Evolutionary conservation across 371 early-diverging fungal species (phyloP), one percentile per base, ranked within the genome.

Genomic region (Globomyces sp.): DNA sequence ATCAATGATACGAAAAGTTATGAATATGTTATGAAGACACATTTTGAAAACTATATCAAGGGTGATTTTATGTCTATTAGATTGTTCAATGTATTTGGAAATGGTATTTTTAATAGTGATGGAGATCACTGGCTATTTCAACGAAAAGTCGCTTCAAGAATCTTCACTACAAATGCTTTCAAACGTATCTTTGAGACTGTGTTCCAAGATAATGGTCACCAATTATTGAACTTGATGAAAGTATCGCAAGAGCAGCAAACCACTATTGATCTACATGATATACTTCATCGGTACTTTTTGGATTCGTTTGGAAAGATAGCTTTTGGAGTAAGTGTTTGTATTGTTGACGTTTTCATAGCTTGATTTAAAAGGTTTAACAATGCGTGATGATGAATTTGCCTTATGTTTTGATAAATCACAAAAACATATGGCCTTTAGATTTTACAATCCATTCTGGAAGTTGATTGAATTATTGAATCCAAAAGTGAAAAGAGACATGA

Each of bases 91-190:
- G 24, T 72, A 39, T 43, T 72, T 4, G 72, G 72, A 8, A 71
- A 89, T 63, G 90, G 90, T 49, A 90, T 90, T 65, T 90, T 91
- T 71, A 82, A 81, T 68, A 78, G 80, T 1, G 87, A 88, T 68
- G 89, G 90, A 6, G 77, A 85, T 42, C 40, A 72, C 0, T 89
- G 90, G 90, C 81, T 74, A 63, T 79, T 76, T 57, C 89, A 89
- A 64, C 77, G 90, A 41, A 91, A 90, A 75, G 79, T 84, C 0
- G 85, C 88, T n/a, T 77, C 85, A 55, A 79, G 79, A 44, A 85
- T 91, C 10, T 91, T 91, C 67, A 86, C 81, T 41, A 89, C 85
- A 59, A 84, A 80, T 71, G 89, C 89, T 69, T 90, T 89, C 61
- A 39, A 59, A 24, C 4, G 1, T 40, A 13, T 49, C 37, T 8